phyloP scores from a whole-genome alignment of 116 monocot genomes.

The Thalassia testudinum region DNA sequence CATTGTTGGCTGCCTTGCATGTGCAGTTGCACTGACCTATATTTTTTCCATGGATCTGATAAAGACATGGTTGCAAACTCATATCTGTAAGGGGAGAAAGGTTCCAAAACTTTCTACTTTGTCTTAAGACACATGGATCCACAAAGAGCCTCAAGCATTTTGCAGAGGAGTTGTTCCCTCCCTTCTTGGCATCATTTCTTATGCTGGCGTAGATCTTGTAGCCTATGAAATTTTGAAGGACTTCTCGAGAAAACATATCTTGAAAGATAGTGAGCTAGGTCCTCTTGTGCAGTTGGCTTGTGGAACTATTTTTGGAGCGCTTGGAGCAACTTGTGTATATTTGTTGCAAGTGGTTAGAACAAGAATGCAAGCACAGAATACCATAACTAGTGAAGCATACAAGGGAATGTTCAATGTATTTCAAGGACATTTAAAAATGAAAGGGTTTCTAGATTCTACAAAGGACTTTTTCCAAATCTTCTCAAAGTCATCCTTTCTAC shows the following conservation, averaged over 20 bases:
- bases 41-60: conserved; percentile 58
- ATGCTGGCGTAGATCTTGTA: conserved; percentile 63
- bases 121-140: conserved; percentile 39
- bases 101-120: conserved; percentile 30
- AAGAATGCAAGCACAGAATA: conserved; percentile 70
- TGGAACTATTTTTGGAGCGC: conserved; percentile 60
- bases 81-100: conserved; percentile 15
- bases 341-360: conserved; percentile 85
- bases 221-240: conserved; percentile 62
- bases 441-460: conserved; percentile 81
- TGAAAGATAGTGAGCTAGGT: conserved; percentile 47
- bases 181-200: conserved; percentile 53
- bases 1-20: conserved; percentile 44
- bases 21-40: conserved; percentile 51
- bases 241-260: conserved; percentile 30
- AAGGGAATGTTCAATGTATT: conserved; percentile 79
- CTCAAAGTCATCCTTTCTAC: conserved; percentile 91
- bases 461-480: conserved; percentile 87
- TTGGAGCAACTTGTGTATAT: conserved; percentile 82
- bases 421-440: conserved; percentile 55
- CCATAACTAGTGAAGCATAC: conserved; percentile 32
- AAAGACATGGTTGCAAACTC: conserved; percentile 53
- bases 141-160: conserved; percentile 52
- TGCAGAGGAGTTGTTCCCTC: conserved; percentile 48
- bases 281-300: conserved; percentile 64